These are phyloP conservation scores for Sphagnurus paluster DNA, from an alignment of 1,284 basidiomycete genomes.

Conservation along the genomic window DNA sequence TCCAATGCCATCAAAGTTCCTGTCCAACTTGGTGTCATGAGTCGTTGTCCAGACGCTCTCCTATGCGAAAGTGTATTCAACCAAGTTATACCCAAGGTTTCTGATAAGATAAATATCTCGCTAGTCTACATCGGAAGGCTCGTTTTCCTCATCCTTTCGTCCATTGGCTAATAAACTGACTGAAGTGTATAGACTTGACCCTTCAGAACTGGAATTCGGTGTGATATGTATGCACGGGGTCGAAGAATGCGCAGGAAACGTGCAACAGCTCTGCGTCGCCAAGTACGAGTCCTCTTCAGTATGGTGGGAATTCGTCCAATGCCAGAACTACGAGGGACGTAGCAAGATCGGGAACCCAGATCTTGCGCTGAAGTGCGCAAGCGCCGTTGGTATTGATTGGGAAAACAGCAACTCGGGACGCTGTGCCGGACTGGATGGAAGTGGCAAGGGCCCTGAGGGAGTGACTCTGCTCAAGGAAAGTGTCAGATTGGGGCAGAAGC, in stretches of 20 bases:
- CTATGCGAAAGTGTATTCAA: constrained; percentile 80
- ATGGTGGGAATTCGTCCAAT: constrained; percentile 78
- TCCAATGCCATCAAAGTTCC: constrained; percentile 48
- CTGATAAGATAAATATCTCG: constrained; percentile 67
- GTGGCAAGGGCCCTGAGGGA: constrained; percentile 61
- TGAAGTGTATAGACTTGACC: constrained; percentile 51
- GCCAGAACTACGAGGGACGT: constrained; percentile 73
- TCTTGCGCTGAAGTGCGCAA: constrained; percentile 68
- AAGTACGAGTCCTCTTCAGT: constrained; percentile 51
- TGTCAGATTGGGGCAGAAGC: constrained; percentile 43
- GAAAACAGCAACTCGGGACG: constrained; percentile 52
- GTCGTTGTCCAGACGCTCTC: constrained; percentile 75
- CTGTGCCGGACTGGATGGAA: constrained; percentile 59
- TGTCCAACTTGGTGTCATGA: constrained; percentile 74
- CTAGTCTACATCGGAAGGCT: constrained; percentile 77
- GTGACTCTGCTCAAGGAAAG: constrained; percentile 61
- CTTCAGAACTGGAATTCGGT: constrained; percentile 66
- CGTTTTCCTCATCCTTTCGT: constrained; percentile 27
- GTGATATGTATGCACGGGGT: constrained; percentile 78
- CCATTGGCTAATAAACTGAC: constrained; percentile 1
- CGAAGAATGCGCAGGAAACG: constrained; percentile 83
- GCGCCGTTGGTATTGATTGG: constrained; percentile 69
- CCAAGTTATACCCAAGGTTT: constrained; percentile 62
- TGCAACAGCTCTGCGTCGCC: constrained; percentile 79
- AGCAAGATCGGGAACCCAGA: constrained; percentile 65